Evolutionary conservation across 2,329 filamentous ascomycete genomes (phyloP), one percentile per base, ranked within the genome.

Genomic region (Plenodomus lindquistii): DNA sequence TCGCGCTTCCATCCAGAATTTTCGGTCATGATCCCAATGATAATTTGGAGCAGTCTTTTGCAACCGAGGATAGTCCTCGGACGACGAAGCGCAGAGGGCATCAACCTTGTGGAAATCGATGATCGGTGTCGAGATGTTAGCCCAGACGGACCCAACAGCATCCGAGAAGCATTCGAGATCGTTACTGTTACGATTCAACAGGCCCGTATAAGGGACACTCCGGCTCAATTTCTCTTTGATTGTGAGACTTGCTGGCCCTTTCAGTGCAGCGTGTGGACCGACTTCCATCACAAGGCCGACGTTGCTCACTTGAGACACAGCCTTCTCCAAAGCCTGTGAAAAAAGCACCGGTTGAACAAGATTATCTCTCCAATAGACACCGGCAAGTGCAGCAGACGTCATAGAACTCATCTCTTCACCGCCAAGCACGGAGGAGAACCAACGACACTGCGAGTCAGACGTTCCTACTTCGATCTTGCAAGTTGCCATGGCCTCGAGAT

Each of bases 251-350:
- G 2, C 42, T 10, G 78, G 76, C 0, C 69, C 69, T 52, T 74
- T 75, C 5, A 81, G 66, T 4, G 74, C 71, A 0, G 77, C 71
- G 50, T 79, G 77, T 1, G 77, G 75, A 0, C 78, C 77, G 6
- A 79, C 56, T 44, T 80, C 78, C 2, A 80, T 34, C 2, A 17
- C 38, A 21, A 42, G 10, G 18, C 35, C 39, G 19, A 41, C 27
- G 37, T 37, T 31, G 10, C 40, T 31, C 11, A 20, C 17, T 3
- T 29, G 13, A n/a, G 3, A 7, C 20, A 20, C 22, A 19, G 36
- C 36, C 5, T 19, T n/a, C 9, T 19, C 40, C 7, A 40, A 19
- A 13, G 51, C 51, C 19, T 21, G 20, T 8, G 43, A 29, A 20
- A 54, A 54, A 3, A 29, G 24, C 2, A 54, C 51, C 10, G 47